Base-by-base conservation (phyloP, 208 protist genomes). In the Naegleria lovaniensis region DNA sequence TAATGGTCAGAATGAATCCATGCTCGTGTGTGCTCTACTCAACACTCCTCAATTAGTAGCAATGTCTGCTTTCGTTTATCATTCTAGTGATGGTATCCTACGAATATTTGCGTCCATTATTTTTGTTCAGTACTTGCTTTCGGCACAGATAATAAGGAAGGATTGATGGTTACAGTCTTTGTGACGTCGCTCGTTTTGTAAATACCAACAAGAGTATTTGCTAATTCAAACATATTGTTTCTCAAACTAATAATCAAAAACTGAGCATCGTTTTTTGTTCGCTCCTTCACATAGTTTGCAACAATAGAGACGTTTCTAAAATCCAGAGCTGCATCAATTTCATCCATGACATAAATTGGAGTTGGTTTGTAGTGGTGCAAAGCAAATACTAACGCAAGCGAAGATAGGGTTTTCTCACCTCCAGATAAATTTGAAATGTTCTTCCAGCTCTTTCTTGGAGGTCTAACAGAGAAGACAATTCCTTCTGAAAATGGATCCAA, bases 271-370 rank as follows among this genome's bases (percentile, higher is more conserved):
- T 99, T 97, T 90, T 96, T 97, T 0, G 99, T 99, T 90, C 98
- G 96, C 51, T 99, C 97, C 90, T 99, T 96, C 33, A 99, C 97
- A 95, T 99, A 99, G 93, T 99, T 97, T 39, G 98, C 99, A 25
- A 99, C 97, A 91, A 99, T 99, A 22, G 97, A 99, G 9, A 98
- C 96, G 93, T 99, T 99, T 48, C 97, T 95, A 93, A 99, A 99
- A 93, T 99, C 99, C 11, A 99, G 95, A 6, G 99, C 99, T 13
- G 99, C 99, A 94, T 99, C 99, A 91, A 99, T 99, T 94, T 99
- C 99, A 95, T 99, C 99, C 99, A 99, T 99, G 67, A 99, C 97
- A 94, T 99, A 99, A 55, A 99, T 97, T 0, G 99, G 98, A n/a
- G 98, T 99, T 15, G 98, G 98, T 93, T 99, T 99, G 94, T 98